Evolutionary conservation across 2,329 filamentous ascomycete species (phyloP).

Genomic region (Paramyrothecium roridum): DNA sequence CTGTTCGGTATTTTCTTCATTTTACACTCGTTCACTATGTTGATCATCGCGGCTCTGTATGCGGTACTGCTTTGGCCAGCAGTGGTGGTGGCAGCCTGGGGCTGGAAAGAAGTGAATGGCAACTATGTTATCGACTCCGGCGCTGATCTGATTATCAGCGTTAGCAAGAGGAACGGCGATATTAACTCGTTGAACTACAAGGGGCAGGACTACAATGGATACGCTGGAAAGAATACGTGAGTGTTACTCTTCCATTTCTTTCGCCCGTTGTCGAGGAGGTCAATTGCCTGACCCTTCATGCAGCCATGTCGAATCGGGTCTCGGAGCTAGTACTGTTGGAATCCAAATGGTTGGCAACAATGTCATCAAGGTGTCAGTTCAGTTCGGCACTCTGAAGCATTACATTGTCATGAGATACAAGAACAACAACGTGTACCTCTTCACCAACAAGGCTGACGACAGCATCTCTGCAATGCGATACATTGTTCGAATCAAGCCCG

Average conservation of each 20-base stretch:
- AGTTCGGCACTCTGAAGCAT: conserved; percentile 28
- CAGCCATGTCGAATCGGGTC: conserved; percentile 25
- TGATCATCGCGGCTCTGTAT: conserved; percentile 20
- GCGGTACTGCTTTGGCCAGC: conserved; percentile 21
- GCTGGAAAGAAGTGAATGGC: conserved; percentile 32
- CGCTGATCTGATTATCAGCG: conserved; percentile 26
- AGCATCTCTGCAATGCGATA: conserved; percentile 35
- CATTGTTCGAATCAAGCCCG: conserved; percentile 28
- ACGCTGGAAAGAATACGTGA: conserved; percentile 22
- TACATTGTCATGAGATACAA: conserved; percentile 30
- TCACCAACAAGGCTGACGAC: conserved; percentile 37
- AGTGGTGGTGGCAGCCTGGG: conserved; percentile 31
- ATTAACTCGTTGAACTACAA: conserved; percentile 29
- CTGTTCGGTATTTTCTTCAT: neutral
- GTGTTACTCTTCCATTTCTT: neutral
- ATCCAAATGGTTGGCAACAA: conserved; percentile 20
- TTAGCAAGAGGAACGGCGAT: conserved; percentile 30
- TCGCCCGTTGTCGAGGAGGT: no score
- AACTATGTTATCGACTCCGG: conserved; percentile 35
- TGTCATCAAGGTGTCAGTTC: conserved; percentile 31
- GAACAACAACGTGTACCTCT: conserved; percentile 36
- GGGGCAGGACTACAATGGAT: conserved; percentile 27
- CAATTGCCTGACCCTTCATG: neutral
- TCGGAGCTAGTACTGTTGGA: conserved; percentile 25
- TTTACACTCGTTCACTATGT: conserved; percentile 11